Evolutionary conservation across 345 rosid species (phyloP), one percentile per base, ranked within the genome.

Genomic region (Boechera stricta): DNA sequence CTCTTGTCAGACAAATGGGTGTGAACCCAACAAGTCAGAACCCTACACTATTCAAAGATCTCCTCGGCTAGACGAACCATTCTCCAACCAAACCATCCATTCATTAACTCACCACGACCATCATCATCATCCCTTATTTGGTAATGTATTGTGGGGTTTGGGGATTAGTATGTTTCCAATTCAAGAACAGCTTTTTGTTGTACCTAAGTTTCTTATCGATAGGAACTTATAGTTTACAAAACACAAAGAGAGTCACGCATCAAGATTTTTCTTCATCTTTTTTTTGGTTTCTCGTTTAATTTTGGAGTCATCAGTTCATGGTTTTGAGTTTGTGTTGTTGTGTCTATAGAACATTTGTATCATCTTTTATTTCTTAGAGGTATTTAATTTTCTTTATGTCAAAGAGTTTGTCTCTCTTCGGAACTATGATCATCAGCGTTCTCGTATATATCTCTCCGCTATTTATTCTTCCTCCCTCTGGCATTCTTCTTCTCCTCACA

Each of bases 1-100:
- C 98, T 13, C 89, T 85, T 26, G 90, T 90, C 47, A 90, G 98
- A 87, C 93, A 91, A 83, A 87, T 91, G 96, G 98, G 98, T 36
- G 97, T 93, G 60, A 91, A 75, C 64, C 97, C 98, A 62, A 69
- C 84, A 13, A 87, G 86, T 82, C 97, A 86, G 81, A 93, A 91
- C 68, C 98, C 98, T n/a, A 90, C 86, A 75, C 84, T 91, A 64
- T 90, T 93, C 77, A 90, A 86, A 83, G 97, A 91, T 86, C 82
- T 93, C 80, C 86, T 93, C 0, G 91, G 94, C 82, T 90, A 82
- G 86, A 79, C 8, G 42, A 58, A 72, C 16, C 36, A 26, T 18
- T 12, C 73, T 33, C 42, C 69, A 11, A 54, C 71, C 57, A 74
- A 42, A 65, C 64, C 51, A 44, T 55, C 45, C 57, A 56, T 65